phyloP scores from a whole-genome alignment of 345 rosid genomes.

The Gossypium herbaceum region DNA sequence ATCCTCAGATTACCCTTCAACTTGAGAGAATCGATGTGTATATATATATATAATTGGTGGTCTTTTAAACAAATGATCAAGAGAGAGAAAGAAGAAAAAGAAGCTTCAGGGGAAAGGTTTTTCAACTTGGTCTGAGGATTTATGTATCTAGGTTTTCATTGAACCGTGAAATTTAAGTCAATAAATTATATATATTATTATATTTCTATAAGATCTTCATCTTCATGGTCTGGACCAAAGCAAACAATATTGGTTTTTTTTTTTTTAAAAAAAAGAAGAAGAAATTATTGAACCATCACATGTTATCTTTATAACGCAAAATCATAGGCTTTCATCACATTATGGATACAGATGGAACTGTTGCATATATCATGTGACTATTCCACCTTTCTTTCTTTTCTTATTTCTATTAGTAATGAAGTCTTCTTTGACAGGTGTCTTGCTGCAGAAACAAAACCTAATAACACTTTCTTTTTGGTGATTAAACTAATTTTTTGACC shows the following conservation, averaged over 20 bases:
- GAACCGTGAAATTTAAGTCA: constrained; percentile 31
- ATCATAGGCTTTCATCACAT: constrained; percentile 7
- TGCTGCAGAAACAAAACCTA: background rate
- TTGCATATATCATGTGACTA: constrained; percentile 39
- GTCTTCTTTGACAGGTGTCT: constrained; percentile 37
- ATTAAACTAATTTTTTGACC: constrained; percentile 43
- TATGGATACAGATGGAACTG: constrained; percentile 37
- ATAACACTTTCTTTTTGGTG: constrained; percentile 16
- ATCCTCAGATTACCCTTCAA: constrained; percentile 15
- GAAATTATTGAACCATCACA: background rate
- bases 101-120: constrained; percentile 1
- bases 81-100: constrained; percentile 6
- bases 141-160: constrained; percentile 14
- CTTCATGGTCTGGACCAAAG: background rate
- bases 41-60: background rate
- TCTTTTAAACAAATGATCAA: background rate
- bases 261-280: no score
- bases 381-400: constrained; percentile 7
- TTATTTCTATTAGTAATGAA: background rate
- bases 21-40: constrained; percentile 5
- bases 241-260: no score
- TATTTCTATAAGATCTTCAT: background rate
- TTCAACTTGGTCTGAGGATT: constrained; percentile 8
- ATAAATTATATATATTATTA: background rate
- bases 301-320: background rate